Evolutionary conservation across 352 stramenopile species (phyloP).

Genomic region (Phytopythium boreale): DNA sequence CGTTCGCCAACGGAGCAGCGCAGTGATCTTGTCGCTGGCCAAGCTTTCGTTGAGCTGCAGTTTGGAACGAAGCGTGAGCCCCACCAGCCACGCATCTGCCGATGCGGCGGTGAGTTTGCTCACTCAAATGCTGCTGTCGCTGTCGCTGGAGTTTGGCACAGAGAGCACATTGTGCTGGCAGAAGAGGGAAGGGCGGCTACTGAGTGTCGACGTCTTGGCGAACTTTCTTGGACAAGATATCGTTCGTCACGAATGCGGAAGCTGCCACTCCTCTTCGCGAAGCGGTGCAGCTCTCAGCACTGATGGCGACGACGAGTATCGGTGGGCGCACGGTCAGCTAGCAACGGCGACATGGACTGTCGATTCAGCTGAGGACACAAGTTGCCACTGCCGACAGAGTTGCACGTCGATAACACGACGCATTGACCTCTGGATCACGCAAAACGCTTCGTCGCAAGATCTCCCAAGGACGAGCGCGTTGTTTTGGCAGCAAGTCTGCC

Average conservation of each 20-base stretch:
- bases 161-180: conserved; percentile 50
- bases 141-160: conserved; percentile 21
- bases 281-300: neutral
- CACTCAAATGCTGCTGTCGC: conserved; percentile 41
- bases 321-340: conserved; percentile 20
- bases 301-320: neutral
- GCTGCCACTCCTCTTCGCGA: neutral
- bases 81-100: conserved; percentile 11
- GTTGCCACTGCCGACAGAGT: neutral
- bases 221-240: conserved; percentile 38
- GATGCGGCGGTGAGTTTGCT: conserved; percentile 22
- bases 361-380: conserved; percentile 1
- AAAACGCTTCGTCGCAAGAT: conserved; percentile 8
- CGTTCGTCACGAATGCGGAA: neutral
- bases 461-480: conserved; percentile 2
- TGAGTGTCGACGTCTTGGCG: conserved; percentile 58
- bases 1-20: conserved; percentile 54
- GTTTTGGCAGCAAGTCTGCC: conserved; percentile 33
- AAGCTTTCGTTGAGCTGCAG: conserved; percentile 16
- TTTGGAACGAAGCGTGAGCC: neutral
- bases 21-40: conserved; percentile 44
- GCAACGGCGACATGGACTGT: conserved; percentile 36
- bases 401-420: conserved; percentile 11
- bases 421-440: conserved; percentile 17
- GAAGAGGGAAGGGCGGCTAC: conserved; percentile 58